Evolutionary conservation across 2,329 filamentous ascomycete genomes (phyloP), one percentile per base, ranked within the genome.

Genomic region (Penicillium sp.): DNA sequence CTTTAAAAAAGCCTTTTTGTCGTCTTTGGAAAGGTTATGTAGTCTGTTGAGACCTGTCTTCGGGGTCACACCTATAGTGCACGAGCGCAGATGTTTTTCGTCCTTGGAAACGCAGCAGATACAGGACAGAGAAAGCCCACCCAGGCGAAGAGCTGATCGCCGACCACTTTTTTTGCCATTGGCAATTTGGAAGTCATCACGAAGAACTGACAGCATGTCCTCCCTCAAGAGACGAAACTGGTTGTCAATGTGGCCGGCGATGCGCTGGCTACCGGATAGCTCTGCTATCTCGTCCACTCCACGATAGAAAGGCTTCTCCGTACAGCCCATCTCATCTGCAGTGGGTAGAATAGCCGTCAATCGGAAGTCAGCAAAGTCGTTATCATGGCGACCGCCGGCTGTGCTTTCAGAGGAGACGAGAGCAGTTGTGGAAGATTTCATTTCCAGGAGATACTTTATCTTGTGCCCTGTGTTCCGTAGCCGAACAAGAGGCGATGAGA

Each of bases 341-440:
- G 88, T 91, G 0, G 88, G 89, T 45, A 83, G 79, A 13, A 91
- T 84, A 2, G 80, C 72, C 32, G 90, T 84, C 0, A 83, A 55
- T 0, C 82, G 78, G 60, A 86, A 86, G 58, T 89, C 78, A 1
- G 63, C 73, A 63, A 81, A 82, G 61, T 92, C 88, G 50, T 92
- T 92, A 67, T 92, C 86, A 58, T 92, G 88, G 0, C 88, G 80
- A 0, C 87, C 87, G 0, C 88, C 88, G 0, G 87, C 80, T 1
- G 50, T 59, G 36, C 45, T 45, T 10, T 40, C 47, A 2, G 43
- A 48, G 6, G 55, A 42, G 4, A 48, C 8, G n/a, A 46, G 18
- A 4, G 53, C 32, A 3, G 24, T 6, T 9, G 42, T 53, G 9
- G 63, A 61, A 5, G 62, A 60, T 41, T 60, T 67, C 44, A 69